Evolutionary conservation across 306 rosid genomes (phyloP), one percentile per base, ranked within the genome.

Genomic region (cucumber (Cucumis sativus)): DNA sequence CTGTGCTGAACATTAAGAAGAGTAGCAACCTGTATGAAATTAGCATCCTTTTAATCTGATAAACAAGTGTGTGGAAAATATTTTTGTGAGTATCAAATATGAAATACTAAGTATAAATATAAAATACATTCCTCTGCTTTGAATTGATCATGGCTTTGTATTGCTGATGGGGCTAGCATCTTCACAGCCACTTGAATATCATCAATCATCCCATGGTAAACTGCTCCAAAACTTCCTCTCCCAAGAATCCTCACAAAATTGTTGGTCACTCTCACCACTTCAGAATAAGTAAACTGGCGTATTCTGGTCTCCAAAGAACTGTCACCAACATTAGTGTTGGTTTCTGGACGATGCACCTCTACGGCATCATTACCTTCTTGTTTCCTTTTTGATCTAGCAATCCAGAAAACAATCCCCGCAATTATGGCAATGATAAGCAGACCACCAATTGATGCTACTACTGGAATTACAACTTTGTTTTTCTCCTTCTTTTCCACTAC

Each of bases 131-230:
- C 91, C 93, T 89, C 91, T 20, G 82, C 79, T 73, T 84, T 83
- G 73, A 87, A 89, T 78, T 89, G 82, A 59, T 52, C 67, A n/a
- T 61, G 58, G 55, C 82, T 81, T 77, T 77, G 82, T 56, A 77
- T 14, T 13, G 88, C 74, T 56, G 80, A 77, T 10, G 78, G 61
- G 15, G 84, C 79, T 59, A 88, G 78, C 81, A 85, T 80, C 82
- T 88, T 88, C 80, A 86, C 89, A 62, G 91, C 91, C 25, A 86
- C 91, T 82, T 86, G 89, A 21, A 86, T 73, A 17, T 81, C 84
- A 21, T 71, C 41, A 20, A 85, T 18, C 49, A 41, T 41, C 40
- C 92, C 96, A 41, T 57, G 86, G 72, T 85, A 88, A 71, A 90
- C 89, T 6, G 76, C 81, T 82, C 92, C 95, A 80, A 76, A 85